phyloP scores from a whole-genome alignment of 805 yeast species.

The Kuraishia borneana region DNA sequence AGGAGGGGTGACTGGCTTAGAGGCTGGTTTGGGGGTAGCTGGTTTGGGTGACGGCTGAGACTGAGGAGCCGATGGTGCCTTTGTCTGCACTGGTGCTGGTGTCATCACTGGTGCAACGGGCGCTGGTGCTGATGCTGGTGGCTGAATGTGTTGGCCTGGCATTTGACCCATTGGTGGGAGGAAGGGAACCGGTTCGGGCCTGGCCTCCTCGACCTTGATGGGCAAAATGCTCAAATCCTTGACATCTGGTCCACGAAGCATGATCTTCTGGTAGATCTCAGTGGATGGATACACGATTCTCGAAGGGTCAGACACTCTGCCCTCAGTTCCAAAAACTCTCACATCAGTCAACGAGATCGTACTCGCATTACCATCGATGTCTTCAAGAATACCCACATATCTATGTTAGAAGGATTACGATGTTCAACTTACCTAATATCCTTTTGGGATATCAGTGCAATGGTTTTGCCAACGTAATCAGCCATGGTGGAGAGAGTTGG shows the following conservation, averaged over 20 bases:
- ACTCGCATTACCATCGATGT: slow-evolving; percentile 81
- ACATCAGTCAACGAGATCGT: slow-evolving; percentile 79
- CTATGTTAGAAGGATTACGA: slow-evolving; percentile 27
- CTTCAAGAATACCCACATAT: slow-evolving; percentile 82
- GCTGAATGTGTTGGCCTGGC: slow-evolving; percentile 6
- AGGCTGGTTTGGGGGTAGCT: background rate
- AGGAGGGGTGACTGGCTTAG: background rate
- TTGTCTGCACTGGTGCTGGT: slow-evolving; percentile 7
- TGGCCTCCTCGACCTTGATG: slow-evolving; percentile 49
- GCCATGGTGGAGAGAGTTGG: too few species aligned
- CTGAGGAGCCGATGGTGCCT: slow-evolving; percentile 3
- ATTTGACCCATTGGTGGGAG: slow-evolving; percentile 3
- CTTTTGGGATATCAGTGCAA: slow-evolving; percentile 67
- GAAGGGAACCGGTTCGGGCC: slow-evolving; percentile 34
- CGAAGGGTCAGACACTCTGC: slow-evolving; percentile 60
- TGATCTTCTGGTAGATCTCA: slow-evolving; percentile 62
- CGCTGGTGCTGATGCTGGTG: slow-evolving; percentile 12
- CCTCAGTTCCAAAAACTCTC: slow-evolving; percentile 85
- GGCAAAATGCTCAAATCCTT: slow-evolving; percentile 82
- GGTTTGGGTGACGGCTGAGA: slow-evolving; percentile 2
- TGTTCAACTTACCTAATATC: slow-evolving; percentile 52
- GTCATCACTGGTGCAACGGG: slow-evolving; percentile 7
- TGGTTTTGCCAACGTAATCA: slow-evolving; percentile 84
- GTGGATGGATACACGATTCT: slow-evolving; percentile 64
- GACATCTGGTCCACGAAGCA: slow-evolving; percentile 86